phyloP scores from a whole-genome alignment of 441 rosid genomes.

The Gossypium schwendimanii region DNA sequence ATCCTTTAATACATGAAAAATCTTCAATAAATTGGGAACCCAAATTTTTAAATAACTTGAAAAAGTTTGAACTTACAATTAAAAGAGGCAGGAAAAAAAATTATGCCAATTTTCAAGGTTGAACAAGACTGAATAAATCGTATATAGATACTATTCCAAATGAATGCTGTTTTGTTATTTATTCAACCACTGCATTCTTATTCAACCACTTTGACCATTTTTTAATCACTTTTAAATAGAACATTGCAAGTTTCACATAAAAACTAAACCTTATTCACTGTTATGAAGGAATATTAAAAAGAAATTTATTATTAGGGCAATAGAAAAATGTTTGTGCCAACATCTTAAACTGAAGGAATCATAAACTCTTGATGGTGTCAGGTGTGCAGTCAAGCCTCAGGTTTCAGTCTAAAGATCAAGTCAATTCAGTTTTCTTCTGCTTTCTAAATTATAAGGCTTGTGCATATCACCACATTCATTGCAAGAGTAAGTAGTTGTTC shows the following conservation, averaged over 20 bases:
- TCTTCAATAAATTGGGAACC: not conserved
- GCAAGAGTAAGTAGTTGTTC: not conserved
- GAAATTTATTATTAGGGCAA: not conserved
- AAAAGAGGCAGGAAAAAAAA: not conserved
- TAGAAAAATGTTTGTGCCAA: not conserved
- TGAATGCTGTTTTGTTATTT: not conserved
- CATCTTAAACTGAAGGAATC: not conserved
- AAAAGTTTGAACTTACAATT: not conserved
- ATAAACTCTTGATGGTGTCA: not conserved
- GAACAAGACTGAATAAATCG: not conserved
- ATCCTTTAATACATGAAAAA: not conserved
- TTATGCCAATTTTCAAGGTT: not conserved
- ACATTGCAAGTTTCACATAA: not conserved
- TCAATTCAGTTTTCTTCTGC: constrained; percentile 1
- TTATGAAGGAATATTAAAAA: not conserved
- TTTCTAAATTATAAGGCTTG: not conserved
- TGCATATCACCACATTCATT: not conserved
- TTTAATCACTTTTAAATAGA: not conserved
- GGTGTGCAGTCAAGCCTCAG: not conserved
- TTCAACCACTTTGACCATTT: not conserved
- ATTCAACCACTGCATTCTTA: not conserved
- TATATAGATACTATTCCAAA: not conserved
- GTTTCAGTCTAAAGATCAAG: not conserved
- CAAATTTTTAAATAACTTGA: not conserved
- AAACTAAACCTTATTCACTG: not conserved